Percentiles rank a stretch among this genome's conserved stretches.
These are phyloP conservation scores for Lasiodiplodia citricola DNA, from an alignment of 2,329 filamentous ascomycete species.

Conservation along the genomic window DNA sequence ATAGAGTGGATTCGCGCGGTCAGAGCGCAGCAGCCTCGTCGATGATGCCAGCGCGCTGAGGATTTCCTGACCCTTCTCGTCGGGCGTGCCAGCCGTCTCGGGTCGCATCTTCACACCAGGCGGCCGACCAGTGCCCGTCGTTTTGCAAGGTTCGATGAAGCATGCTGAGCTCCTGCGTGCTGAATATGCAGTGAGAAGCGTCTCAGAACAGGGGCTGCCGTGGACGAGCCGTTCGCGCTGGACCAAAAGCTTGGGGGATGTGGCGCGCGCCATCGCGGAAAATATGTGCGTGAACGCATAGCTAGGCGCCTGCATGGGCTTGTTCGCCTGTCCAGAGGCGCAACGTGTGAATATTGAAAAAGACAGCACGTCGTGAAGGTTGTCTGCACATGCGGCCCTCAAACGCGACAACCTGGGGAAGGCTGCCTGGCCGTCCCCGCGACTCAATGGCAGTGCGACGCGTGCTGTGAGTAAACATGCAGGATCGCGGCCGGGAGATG, in stretches of 20 bases:
- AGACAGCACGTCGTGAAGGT: not conserved
- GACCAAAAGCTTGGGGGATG: constrained; percentile 13
- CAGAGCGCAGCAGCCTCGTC: constrained; percentile 1
- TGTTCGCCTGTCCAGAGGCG: not conserved
- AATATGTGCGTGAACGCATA: not conserved
- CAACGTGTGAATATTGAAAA: constrained; percentile 4
- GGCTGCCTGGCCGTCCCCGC: not conserved
- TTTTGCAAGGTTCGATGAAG: not conserved
- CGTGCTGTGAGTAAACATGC: not conserved
- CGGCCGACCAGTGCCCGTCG: not conserved
- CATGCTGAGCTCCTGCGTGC: not conserved
- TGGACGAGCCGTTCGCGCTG: constrained; percentile 1
- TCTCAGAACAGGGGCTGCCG: constrained; percentile 7
- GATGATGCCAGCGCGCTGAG: not conserved
- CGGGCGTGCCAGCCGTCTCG: not conserved
- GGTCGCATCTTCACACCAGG: not conserved
- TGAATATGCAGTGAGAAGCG: constrained; percentile 3
- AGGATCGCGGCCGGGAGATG: not conserved
- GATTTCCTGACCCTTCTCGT: not conserved
- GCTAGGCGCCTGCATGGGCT: constrained; percentile 9
- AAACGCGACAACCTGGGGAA: constrained; percentile 4
- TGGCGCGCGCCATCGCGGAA: not conserved
- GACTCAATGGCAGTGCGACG: not conserved
- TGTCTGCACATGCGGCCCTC: not conserved
- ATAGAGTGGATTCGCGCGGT: constrained; percentile 1